Percentiles rank a stretch among this genome's conserved stretches.
These are phyloP conservation scores for Lepiota brunneoincarnata DNA, from an alignment of 768 basidiomycete species.

Conservation along the genomic window DNA sequence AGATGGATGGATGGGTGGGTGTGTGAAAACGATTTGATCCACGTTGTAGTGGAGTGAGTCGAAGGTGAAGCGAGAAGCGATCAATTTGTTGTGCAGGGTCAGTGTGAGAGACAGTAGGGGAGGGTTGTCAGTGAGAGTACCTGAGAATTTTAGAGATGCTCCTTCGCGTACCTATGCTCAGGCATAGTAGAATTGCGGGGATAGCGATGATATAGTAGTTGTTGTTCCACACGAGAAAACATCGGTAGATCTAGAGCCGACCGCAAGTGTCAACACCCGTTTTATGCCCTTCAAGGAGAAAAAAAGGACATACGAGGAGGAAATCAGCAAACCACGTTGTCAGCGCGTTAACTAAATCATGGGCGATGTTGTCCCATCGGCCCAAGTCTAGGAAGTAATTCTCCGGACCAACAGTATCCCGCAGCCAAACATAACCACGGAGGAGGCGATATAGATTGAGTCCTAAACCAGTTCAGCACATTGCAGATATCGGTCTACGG, in stretches of 20 bases:
- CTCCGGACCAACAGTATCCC: slow-evolving; percentile 5
- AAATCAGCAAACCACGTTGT: slow-evolving; percentile 20
- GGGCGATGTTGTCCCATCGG: slow-evolving; percentile 19
- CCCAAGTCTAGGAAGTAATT: slow-evolving; percentile 15
- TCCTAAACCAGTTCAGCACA: slow-evolving; percentile 3
- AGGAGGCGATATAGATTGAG: slow-evolving; percentile 20
- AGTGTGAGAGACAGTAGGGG: no score
- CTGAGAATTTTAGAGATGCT: no score
- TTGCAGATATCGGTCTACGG: neutral
- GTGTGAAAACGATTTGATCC: neutral
- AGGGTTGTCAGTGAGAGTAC: no score
- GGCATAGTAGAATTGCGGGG: slow-evolving; percentile 9
- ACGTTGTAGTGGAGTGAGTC: neutral
- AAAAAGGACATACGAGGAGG: slow-evolving; percentile 13
- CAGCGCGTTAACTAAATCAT: slow-evolving; percentile 14
- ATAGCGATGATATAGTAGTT: slow-evolving; percentile 9
- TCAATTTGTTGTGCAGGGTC: no score
- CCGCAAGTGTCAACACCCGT: neutral
- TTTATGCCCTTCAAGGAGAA: neutral
- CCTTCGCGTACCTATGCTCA: slow-evolving; percentile 11
- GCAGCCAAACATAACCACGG: slow-evolving; percentile 16
- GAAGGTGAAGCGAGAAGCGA: neutral
- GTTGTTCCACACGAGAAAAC: slow-evolving; percentile 12
- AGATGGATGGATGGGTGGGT: neutral
- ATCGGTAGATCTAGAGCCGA: slow-evolving; percentile 12